Conservation (phyloP, 306 rosid genomes). For the Cucurbita ficifolia region DNA sequence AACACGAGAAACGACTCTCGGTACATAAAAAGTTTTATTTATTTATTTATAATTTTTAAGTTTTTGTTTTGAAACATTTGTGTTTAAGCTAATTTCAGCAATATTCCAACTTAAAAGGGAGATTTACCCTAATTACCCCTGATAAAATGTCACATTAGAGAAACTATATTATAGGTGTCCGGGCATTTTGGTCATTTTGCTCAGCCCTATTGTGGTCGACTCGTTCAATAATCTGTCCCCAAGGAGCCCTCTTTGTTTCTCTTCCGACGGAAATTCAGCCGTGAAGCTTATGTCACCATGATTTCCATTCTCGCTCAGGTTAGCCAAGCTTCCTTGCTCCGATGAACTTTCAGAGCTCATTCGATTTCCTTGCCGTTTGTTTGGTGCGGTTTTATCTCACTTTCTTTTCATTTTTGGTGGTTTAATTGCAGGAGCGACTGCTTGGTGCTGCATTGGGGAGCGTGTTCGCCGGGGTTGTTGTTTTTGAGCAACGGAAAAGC, state of each 20-base stretch:
- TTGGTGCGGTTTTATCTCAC: background rate
- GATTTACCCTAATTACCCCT: no score
- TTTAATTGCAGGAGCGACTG: constrained; percentile 48
- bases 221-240: background rate
- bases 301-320: constrained; percentile 9
- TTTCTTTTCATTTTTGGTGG: background rate
- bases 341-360: background rate
- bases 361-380: background rate
- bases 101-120: no score
- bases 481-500: constrained; percentile 54
- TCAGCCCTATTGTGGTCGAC: background rate
- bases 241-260: background rate
- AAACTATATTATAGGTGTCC: no score
- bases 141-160: no score
- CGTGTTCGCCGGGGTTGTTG: constrained; percentile 40
- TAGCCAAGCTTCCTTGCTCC: background rate
- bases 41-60: no score
- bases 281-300: background rate
- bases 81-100: no score
- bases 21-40: no score
- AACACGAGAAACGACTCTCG: no score
- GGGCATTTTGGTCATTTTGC: no score
- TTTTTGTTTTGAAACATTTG: no score
- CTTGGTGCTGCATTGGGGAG: constrained; percentile 72
- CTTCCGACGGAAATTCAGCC: background rate